These are phyloP conservation scores for Helenozyma baotianmanensis DNA, from an alignment of 805 yeast species.

Conservation along the genomic window DNA sequence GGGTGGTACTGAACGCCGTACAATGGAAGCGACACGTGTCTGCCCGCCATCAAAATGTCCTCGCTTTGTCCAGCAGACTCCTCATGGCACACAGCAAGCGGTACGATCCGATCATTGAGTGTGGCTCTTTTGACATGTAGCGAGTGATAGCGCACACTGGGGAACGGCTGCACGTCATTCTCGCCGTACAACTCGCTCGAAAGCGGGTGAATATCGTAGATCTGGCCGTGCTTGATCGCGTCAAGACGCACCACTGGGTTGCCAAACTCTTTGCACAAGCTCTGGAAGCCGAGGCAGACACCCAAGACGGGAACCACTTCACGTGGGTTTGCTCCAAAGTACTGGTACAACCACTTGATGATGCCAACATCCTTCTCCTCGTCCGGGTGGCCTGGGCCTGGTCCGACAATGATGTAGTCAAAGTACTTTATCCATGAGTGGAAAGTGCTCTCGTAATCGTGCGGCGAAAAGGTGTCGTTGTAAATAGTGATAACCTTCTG, in stretches of 20 bases:
- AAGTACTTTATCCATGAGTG: constrained; percentile 44
- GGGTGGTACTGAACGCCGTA: constrained; percentile 98
- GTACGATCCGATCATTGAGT: constrained; percentile 36
- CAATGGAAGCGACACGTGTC: constrained; percentile 58
- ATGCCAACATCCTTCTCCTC: constrained; percentile 64
- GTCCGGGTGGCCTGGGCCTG: constrained; percentile 94
- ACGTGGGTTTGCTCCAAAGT: constrained; percentile 10
- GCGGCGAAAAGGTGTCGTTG: constrained; percentile 48
- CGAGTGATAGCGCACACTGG: constrained; percentile 88
- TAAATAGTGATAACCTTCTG: constrained; percentile 54
- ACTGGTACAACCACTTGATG: constrained; percentile 51
- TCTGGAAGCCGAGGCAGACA: constrained; percentile 90
- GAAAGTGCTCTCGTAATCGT: constrained; percentile 33
- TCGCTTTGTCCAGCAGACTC: constrained; percentile 16
- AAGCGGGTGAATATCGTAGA: constrained; percentile 49
- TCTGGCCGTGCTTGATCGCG: constrained; percentile 81
- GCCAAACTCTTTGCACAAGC: constrained; percentile 63
- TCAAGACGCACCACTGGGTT: constrained; percentile 48
- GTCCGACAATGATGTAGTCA: constrained; percentile 83
- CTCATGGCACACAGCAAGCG: constrained; percentile 53
- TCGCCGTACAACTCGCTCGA: constrained; percentile 23
- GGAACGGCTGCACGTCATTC: constrained; percentile 29
- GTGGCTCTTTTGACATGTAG: constrained; percentile 45
- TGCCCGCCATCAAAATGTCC: constrained; percentile 72
- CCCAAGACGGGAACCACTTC: constrained; percentile 68